Evolutionary conservation across 73 alveolate species (phyloP).

Genomic region (Paramecium tetraurelia): DNA sequence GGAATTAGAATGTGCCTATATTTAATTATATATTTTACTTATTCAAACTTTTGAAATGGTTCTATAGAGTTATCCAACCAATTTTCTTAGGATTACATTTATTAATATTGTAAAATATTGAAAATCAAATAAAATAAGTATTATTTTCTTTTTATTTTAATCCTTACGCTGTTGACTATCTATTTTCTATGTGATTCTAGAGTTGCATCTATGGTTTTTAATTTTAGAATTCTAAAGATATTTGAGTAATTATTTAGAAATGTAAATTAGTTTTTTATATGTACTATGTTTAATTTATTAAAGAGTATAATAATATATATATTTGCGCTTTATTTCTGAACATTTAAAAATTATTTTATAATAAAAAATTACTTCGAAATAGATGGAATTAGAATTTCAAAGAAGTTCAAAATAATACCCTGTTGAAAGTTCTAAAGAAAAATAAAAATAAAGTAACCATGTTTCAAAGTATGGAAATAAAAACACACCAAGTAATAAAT

Average conservation of each 20-base stretch:
- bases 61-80: conserved; percentile 30
- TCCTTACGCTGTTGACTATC: neutral
- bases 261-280: too few relatives aligned
- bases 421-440: neutral
- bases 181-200: neutral
- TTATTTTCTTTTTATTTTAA: neutral
- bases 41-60: conserved; percentile 16
- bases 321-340: neutral
- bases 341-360: neutral
- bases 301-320: too few relatives aligned
- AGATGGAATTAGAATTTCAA: neutral
- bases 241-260: too few relatives aligned
- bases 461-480: neutral
- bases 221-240: too few relatives aligned
- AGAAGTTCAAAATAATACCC: neutral
- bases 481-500: neutral
- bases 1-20: conserved; percentile 18
- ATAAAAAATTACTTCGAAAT: neutral
- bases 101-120: neutral
- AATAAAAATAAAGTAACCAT: neutral
- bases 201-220: too few relatives aligned
- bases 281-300: too few relatives aligned
- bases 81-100: neutral
- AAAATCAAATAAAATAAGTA: neutral
- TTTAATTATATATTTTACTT: neutral